Percentiles rank a stretch among this genome's conserved stretches.
These are phyloP conservation scores for Aspergillus sp. DNA, from an alignment of 2,329 filamentous ascomycete genomes.

Conservation along the genomic window DNA sequence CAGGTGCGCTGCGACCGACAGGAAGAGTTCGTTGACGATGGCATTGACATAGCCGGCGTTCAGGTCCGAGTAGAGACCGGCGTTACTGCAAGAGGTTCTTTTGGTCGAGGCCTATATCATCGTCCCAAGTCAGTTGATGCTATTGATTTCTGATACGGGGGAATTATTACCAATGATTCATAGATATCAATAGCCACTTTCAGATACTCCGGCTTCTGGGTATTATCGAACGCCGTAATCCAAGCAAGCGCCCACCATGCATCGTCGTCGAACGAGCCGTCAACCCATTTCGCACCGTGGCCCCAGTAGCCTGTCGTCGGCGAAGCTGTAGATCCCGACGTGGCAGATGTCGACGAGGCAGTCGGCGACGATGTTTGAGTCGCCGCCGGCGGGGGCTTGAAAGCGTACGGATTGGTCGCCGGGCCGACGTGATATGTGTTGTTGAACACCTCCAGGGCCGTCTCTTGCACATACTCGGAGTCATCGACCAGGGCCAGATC, in stretches of 20 bases:
- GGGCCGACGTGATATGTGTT: slow-evolving; percentile 33
- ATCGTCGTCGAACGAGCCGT: slow-evolving; percentile 44
- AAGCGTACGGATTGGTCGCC: slow-evolving; percentile 12
- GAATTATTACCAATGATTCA: slow-evolving; percentile 29
- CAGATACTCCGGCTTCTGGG: slow-evolving; percentile 38
- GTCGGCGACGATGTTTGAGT: background rate
- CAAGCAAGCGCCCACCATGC: slow-evolving; percentile 48
- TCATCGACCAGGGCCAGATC: slow-evolving; percentile 42
- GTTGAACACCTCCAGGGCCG: slow-evolving; percentile 34
- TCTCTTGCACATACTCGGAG: slow-evolving; percentile 17
- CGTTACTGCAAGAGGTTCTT: slow-evolving; percentile 31
- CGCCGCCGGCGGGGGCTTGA: background rate
- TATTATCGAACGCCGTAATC: slow-evolving; percentile 49
- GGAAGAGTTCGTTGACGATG: slow-evolving; percentile 51
- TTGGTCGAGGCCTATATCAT: background rate
- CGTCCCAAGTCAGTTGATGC: no score
- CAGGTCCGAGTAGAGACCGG: slow-evolving; percentile 43
- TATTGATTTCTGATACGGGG: background rate
- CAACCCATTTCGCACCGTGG: slow-evolving; percentile 12
- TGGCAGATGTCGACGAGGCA: background rate
- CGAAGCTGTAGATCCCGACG: background rate
- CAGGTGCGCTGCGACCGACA: slow-evolving; percentile 48
- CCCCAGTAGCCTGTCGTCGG: background rate
- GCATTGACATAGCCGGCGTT: slow-evolving; percentile 42
- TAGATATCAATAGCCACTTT: slow-evolving; percentile 44